These are phyloP conservation scores for Solanum virginianum DNA, from an alignment of 257 asterid species.

Conservation along the genomic window DNA sequence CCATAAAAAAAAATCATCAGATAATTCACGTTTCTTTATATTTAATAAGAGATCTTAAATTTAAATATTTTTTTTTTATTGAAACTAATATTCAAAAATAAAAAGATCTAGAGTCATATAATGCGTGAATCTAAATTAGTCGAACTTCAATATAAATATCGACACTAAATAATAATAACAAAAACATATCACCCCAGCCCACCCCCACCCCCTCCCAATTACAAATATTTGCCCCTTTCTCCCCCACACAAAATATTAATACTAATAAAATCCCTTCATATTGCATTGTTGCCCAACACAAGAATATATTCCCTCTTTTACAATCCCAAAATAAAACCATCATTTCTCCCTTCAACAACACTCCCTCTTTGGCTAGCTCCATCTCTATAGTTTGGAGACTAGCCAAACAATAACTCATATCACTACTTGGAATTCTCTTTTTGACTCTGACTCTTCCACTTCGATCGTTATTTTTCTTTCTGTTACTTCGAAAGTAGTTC, in stretches of 20 bases:
- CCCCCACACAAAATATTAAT: background rate
- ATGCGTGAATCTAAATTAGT: background rate
- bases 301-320: background rate
- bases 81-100: fast-evolving
- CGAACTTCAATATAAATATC: background rate
- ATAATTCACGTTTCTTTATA: no score
- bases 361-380: background rate
- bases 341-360: background rate
- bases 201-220: background rate
- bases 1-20: no score
- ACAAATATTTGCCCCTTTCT: no score
- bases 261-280: background rate
- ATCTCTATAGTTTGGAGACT: background rate
- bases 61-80: background rate
- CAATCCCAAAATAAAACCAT: background rate
- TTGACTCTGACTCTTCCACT: no score
- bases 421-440: no score
- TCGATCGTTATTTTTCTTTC: no score
- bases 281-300: background rate
- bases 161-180: fast-evolving
- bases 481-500: no score
- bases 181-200: conserved; percentile 25
- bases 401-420: background rate
- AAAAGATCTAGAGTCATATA: fast-evolving
- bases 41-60: background rate